Percentiles rank a stretch among this genome's conserved stretches.
Evolutionary conservation across 495 filamentous ascomycete species (phyloP).

Genomic region (Tricharina praecox): DNA sequence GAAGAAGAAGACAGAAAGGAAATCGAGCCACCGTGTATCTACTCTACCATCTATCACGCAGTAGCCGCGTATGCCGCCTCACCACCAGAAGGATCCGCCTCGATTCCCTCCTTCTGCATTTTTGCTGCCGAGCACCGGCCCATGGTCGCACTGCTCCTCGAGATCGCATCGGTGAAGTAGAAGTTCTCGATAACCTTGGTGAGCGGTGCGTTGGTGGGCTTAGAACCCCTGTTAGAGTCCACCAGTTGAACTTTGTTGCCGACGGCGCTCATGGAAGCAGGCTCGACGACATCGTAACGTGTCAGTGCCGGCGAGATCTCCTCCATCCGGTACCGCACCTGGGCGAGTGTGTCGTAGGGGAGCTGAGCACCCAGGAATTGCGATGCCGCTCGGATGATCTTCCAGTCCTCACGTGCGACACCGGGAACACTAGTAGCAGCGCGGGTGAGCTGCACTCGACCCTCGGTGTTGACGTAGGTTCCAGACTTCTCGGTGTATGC

Average conservation of each 20-base stretch:
- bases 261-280: slow-evolving; percentile 47
- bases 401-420: slow-evolving; percentile 90
- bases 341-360: slow-evolving; percentile 81
- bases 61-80: slow-evolving; percentile 16
- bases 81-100: slow-evolving; percentile 13
- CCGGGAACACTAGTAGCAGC: slow-evolving; percentile 72
- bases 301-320: slow-evolving; percentile 81
- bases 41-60: not conserved
- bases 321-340: slow-evolving; percentile 78
- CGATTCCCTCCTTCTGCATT: slow-evolving; percentile 15
- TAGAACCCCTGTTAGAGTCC: slow-evolving; percentile 80
- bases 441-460: slow-evolving; percentile 80
- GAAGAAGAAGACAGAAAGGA: not conserved
- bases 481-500: slow-evolving; percentile 96
- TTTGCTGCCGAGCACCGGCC: slow-evolving; percentile 66
- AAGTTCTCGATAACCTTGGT: slow-evolving; percentile 82
- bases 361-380: slow-evolving; percentile 80
- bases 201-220: slow-evolving; percentile 47
- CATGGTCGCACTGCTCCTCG: slow-evolving; percentile 93
- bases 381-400: slow-evolving; percentile 79
- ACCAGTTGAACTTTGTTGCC: slow-evolving; percentile 65
- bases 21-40: not conserved
- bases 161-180: slow-evolving; percentile 92
- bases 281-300: slow-evolving; percentile 79
- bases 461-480: slow-evolving; percentile 95